A percentile compares a stretch with the other conserved stretches of the same genome.
phyloP scores from a whole-genome alignment of 306 rosid genomes.

The Gleditsia sinensis region DNA sequence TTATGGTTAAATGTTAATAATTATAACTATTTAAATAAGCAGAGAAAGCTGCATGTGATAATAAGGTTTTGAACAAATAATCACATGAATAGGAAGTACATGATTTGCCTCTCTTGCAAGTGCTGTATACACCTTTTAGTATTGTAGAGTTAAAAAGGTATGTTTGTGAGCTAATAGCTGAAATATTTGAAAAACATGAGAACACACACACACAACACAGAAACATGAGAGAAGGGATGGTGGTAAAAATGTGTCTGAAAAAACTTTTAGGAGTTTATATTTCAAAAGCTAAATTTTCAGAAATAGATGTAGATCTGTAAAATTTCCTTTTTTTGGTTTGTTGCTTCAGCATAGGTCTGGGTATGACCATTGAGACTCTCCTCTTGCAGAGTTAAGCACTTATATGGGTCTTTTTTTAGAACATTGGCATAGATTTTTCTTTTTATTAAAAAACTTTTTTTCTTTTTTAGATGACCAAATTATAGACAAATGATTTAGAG shows the following conservation, averaged over 20 bases:
- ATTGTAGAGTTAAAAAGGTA: neutral
- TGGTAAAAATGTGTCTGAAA: constrained; percentile 6
- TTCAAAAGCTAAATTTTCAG: neutral
- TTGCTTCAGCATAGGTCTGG: no score
- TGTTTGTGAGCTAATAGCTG: neutral
- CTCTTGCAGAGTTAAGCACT: neutral
- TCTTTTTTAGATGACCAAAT: neutral
- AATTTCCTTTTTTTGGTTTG: neutral
- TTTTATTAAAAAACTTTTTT: neutral
- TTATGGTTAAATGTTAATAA: constrained; percentile 28
- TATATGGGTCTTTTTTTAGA: neutral
- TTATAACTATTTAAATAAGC: no score
- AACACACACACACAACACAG: neutral
- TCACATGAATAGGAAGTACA: neutral
- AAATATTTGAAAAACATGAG: neutral
- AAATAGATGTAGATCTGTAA: neutral
- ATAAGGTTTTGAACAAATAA: neutral
- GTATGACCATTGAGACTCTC: neutral
- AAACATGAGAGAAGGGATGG: neutral
- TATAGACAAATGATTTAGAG: constrained; percentile 16
- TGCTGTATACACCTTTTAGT: neutral
- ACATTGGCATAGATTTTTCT: constrained; percentile 1
- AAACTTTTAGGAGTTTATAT: neutral
- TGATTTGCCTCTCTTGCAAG: neutral
- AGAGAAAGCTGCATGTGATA: no score